A percentile compares a stretch with the other conserved stretches of the same genome.
Evolutionary conservation across 345 rosid genomes (phyloP).

Genomic region (Eucalyptus regnans): DNA sequence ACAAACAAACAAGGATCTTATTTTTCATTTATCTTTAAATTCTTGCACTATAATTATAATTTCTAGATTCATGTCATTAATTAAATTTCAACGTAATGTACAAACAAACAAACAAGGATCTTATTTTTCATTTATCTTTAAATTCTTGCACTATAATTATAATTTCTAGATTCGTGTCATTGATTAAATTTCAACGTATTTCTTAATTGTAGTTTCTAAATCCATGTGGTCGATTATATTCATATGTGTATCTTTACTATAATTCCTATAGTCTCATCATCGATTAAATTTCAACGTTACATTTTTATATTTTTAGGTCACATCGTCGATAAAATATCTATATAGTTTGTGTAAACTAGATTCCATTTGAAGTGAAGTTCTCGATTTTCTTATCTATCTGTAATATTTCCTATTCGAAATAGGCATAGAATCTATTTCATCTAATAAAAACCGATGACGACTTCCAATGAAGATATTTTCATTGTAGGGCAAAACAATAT

Average conservation of each 20-base stretch:
- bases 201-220: background rate
- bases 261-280: background rate
- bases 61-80: no score
- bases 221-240: background rate
- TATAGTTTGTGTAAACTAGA: background rate
- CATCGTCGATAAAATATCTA: accelerated
- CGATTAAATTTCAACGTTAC: background rate
- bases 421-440: background rate
- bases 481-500: accelerated
- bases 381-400: accelerated
- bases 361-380: background rate
- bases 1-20: no score
- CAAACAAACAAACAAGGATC: background rate
- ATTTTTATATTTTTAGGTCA: background rate
- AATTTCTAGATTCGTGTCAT: no score
- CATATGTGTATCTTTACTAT: background rate
- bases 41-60: no score
- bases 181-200: no score
- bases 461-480: background rate
- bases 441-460: background rate
- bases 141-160: no score
- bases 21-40: no score
- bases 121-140: no score
- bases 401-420: background rate
- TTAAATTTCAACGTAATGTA: accelerated